A percentile compares a stretch with the other conserved stretches of the same genome.
Evolutionary conservation across 116 monocot genomes (phyloP).

Genomic region (Papilionanthe hybrid): DNA sequence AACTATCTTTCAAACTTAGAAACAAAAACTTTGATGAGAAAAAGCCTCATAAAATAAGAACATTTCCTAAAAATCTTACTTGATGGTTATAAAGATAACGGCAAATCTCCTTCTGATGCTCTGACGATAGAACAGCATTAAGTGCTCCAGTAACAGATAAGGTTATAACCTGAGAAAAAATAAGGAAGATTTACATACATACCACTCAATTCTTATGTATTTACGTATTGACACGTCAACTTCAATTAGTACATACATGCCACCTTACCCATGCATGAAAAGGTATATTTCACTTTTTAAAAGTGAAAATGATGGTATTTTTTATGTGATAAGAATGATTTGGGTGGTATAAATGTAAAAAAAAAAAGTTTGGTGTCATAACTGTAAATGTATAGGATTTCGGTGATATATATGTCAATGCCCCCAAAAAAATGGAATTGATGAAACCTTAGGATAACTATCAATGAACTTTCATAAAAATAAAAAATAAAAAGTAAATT

Average conservation of each 20-base stretch:
- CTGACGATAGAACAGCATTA: constrained; percentile 38
- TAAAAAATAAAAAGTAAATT: not conserved
- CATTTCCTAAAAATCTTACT: constrained; percentile 19
- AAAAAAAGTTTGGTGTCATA: too few relatives aligned
- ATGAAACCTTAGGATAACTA: not conserved
- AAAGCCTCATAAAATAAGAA: constrained; percentile 5
- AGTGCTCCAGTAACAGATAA: constrained; percentile 49
- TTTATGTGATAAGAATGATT: too few relatives aligned
- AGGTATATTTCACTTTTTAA: too few relatives aligned
- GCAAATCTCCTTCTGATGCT: constrained; percentile 51
- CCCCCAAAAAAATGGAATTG: not conserved
- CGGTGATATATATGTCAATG: too few relatives aligned
- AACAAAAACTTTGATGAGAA: not conserved
- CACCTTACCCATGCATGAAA: too few relatives aligned
- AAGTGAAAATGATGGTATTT: too few relatives aligned
- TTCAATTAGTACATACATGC: too few relatives aligned
- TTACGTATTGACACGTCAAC: too few relatives aligned
- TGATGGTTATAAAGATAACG: constrained; percentile 77
- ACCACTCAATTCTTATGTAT: too few relatives aligned
- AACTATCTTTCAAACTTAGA: not conserved
- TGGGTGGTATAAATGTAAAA: too few relatives aligned
- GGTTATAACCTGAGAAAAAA: constrained; percentile 38
- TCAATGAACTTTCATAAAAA: not conserved
- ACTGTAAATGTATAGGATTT: too few relatives aligned
- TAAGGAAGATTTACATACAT: too few relatives aligned